Evolutionary conservation across 2,329 filamentous ascomycete species (phyloP).

Genomic region (Fulvia fulva): DNA sequence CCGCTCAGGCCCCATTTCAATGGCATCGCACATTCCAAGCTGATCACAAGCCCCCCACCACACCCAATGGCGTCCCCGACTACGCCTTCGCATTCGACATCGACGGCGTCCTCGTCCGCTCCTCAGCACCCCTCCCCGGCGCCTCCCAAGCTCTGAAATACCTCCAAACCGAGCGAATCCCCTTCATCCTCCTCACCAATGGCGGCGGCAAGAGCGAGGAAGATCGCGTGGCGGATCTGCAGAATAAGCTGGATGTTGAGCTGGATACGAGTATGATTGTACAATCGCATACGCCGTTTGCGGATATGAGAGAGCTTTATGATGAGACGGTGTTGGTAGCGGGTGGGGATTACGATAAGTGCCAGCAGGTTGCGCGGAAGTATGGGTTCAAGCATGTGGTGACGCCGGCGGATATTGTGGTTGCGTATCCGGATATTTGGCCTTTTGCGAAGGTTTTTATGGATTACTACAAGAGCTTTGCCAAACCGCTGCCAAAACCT

Average conservation of each 20-base stretch:
- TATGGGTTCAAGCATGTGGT: constrained; percentile 59
- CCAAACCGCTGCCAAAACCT: constrained; percentile 54
- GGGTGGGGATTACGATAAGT: constrained; percentile 51
- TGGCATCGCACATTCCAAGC: constrained; percentile 2
- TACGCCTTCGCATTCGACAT: constrained; percentile 47
- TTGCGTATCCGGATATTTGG: constrained; percentile 70
- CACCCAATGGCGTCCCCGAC: constrained; percentile 1
- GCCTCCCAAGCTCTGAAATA: constrained; percentile 69
- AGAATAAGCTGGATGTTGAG: constrained; percentile 59
- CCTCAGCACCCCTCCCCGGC: constrained; percentile 71
- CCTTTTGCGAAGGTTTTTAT: constrained; percentile 71
- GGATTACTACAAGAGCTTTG: constrained; percentile 57
- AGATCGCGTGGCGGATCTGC: constrained; percentile 67
- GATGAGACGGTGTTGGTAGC: constrained; percentile 50
- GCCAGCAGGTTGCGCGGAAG: constrained; percentile 67
- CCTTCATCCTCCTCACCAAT: constrained; percentile 94
- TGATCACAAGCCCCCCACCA: not conserved
- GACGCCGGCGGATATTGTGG: constrained; percentile 78
- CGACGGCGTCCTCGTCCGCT: constrained; percentile 90
- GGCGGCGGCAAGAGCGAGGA: constrained; percentile 82
- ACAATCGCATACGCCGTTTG: constrained; percentile 87
- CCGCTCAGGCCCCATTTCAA: not conserved
- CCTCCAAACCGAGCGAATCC: constrained; percentile 70
- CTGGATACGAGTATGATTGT: constrained; percentile 70
- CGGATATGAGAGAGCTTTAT: constrained; percentile 61